Conservation (phyloP, 2,329 filamentous ascomycete genomes). For the Aspergillus fumigatiaffinis region DNA sequence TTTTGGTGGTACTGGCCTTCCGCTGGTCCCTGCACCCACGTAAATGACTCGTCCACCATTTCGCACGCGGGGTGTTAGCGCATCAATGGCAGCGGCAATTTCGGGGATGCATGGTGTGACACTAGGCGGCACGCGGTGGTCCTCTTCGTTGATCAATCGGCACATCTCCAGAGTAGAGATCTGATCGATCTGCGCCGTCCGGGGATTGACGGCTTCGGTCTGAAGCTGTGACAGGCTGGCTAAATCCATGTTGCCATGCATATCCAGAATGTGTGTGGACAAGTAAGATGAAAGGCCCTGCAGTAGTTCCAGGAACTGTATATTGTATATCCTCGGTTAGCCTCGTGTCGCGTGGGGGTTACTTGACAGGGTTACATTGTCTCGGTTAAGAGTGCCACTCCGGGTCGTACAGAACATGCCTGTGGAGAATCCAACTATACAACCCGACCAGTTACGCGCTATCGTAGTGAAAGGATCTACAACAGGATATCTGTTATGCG, state of each 20-base stretch:
- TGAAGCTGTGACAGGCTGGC: slow-evolving; percentile 29
- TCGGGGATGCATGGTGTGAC: slow-evolving; percentile 29
- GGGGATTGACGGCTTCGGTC: slow-evolving; percentile 36
- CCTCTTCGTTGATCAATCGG: slow-evolving; percentile 36
- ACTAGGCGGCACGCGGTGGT: slow-evolving; percentile 29
- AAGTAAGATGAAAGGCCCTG: background rate
- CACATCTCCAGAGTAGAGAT: slow-evolving; percentile 40
- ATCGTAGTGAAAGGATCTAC: too few species aligned
- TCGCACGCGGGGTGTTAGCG: slow-evolving; percentile 27
- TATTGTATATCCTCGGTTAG: background rate
- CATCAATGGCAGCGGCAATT: slow-evolving; percentile 34
- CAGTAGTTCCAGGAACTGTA: background rate
- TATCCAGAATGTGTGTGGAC: background rate
- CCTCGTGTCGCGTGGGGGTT: background rate
- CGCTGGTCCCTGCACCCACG: slow-evolving; percentile 45
- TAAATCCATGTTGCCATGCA: slow-evolving; percentile 1
- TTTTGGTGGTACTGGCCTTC: slow-evolving; percentile 27
- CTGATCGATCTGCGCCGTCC: slow-evolving; percentile 33
- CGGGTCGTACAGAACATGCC: background rate
- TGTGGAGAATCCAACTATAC: background rate
- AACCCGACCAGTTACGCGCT: background rate
- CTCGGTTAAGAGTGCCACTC: slow-evolving; percentile 14
- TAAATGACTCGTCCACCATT: slow-evolving; percentile 32
- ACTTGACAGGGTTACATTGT: slow-evolving; percentile 3
- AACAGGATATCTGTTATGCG: too few species aligned